phyloP scores from a whole-genome alignment of 208 protist species.

The Wallacemonas sp. region DNA sequence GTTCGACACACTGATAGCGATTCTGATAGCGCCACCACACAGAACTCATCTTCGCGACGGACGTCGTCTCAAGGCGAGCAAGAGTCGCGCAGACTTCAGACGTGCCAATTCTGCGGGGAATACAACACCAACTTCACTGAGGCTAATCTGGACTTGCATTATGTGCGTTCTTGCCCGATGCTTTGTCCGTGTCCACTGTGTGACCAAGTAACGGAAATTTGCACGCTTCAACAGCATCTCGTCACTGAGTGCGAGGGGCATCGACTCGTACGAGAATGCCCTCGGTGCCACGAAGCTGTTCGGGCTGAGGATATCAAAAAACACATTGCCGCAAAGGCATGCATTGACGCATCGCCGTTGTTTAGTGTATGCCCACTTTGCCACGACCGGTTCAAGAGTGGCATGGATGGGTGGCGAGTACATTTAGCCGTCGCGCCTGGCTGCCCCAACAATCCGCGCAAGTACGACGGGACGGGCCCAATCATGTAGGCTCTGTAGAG shows the following conservation, averaged over 20 bases:
- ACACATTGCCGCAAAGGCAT: slow-evolving; percentile 62
- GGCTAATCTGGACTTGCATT: slow-evolving; percentile 82
- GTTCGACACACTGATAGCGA: slow-evolving; percentile 7
- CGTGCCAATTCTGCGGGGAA: slow-evolving; percentile 89
- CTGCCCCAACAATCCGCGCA: slow-evolving; percentile 86
- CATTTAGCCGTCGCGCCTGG: slow-evolving; percentile 78
- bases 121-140: slow-evolving; percentile 72
- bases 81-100: slow-evolving; percentile 26
- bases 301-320: slow-evolving; percentile 70
- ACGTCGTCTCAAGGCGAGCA: slow-evolving; percentile 3
- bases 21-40: slow-evolving; percentile 4
- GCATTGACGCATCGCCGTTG: slow-evolving; percentile 67
- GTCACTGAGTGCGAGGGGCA: slow-evolving; percentile 82
- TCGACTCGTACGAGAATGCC: slow-evolving; percentile 77
- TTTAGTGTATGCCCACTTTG: slow-evolving; percentile 88
- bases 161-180: slow-evolving; percentile 87
- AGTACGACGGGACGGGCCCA: slow-evolving; percentile 70
- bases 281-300: slow-evolving; percentile 88
- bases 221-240: slow-evolving; percentile 87
- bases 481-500: slow-evolving; percentile 18
- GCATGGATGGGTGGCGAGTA: slow-evolving; percentile 70
- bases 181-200: slow-evolving; percentile 90
- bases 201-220: slow-evolving; percentile 91
- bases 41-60: not conserved
- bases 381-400: slow-evolving; percentile 68